Evolutionary conservation across 495 filamentous ascomycete species (phyloP).

Genomic region (Talaromyces wortmannii): DNA sequence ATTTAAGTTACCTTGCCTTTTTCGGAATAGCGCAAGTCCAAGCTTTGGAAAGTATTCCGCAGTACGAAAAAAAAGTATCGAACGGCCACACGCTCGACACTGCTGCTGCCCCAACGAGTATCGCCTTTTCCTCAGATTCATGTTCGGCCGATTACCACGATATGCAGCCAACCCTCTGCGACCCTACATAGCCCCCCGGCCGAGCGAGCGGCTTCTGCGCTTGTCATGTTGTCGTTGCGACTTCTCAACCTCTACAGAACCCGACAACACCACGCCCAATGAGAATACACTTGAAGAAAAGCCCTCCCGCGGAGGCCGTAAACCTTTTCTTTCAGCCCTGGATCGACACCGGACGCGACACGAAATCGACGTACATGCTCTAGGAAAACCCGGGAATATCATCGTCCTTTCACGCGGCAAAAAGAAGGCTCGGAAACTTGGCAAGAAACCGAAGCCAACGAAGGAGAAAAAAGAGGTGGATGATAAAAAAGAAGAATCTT

Average conservation of each 20-base stretch:
- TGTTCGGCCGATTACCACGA: conserved; percentile 1
- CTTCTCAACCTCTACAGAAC: background rate
- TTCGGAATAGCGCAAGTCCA: background rate
- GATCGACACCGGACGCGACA: background rate
- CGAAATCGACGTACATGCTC: conserved; percentile 20
- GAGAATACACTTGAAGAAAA: background rate
- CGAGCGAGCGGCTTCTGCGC: background rate
- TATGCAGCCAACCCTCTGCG: conserved; percentile 1
- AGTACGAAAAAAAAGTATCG: background rate
- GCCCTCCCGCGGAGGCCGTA: background rate
- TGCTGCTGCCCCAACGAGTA: background rate
- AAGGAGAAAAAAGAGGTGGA: background rate
- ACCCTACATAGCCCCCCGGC: conserved; percentile 3
- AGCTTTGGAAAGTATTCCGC: background rate
- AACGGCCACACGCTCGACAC: background rate
- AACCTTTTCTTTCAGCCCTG: background rate
- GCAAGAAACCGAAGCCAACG: background rate
- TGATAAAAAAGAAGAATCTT: background rate
- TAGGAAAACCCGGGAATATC: conserved; percentile 37
- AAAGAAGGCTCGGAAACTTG: conserved; percentile 1
- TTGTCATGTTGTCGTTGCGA: background rate
- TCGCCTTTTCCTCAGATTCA: background rate
- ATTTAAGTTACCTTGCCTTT: background rate
- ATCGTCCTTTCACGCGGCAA: conserved; percentile 22
- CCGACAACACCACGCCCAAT: background rate